Evolutionary conservation across 192 early-diverging fungal species (phyloP), one percentile per base, ranked within the genome.

Genomic region (Dissophora globulifera): DNA sequence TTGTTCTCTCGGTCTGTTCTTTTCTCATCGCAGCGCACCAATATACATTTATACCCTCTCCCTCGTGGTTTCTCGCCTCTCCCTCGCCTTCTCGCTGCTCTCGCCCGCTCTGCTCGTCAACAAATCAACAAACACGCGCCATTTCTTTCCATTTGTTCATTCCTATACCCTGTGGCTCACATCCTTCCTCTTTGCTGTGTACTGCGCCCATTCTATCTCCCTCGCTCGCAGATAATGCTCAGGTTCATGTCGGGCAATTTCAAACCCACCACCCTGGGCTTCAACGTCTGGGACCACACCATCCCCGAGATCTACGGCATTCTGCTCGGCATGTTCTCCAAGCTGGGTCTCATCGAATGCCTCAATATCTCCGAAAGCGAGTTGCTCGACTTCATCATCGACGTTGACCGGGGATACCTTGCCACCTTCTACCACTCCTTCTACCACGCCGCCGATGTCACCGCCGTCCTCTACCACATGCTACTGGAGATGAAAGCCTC

Each of bases 391-490:
- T 96, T 97, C 65, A 82, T 92, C 35, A 84, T 93, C 31, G 94
- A 95, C 56, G 88, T 97, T 31, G 90, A 92, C 59, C 58, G 83
- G 43, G 92, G 92, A 29, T 97, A 97, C 70, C 78, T 85, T n/a
- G 76, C 85, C n/a, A 94, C 93, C 51, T 92, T 92, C 5, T 97
- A 97, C 56, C 95, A 97, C 71, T 94, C 92, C 11, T 97, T 95
- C 70, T 91, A 90, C 71, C 95, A 97, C 63, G 94, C 94, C 15
- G 86, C 93, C 2, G 95, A 97, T 82, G 95, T 97, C 0, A 89
- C 91, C 1, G 86, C 89, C 42, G 91, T 95, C 59, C 83, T 96
- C 8, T 93, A 89, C 78, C 91, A 90, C 53, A 88, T 94, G 67
- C 78, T 96, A 7, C 79, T 70, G 23, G 86, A 93, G 38, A 83